These are phyloP conservation scores for Colletotrichum noveboracense DNA, from an alignment of 2,329 filamentous ascomycete species.

Conservation along the genomic window DNA sequence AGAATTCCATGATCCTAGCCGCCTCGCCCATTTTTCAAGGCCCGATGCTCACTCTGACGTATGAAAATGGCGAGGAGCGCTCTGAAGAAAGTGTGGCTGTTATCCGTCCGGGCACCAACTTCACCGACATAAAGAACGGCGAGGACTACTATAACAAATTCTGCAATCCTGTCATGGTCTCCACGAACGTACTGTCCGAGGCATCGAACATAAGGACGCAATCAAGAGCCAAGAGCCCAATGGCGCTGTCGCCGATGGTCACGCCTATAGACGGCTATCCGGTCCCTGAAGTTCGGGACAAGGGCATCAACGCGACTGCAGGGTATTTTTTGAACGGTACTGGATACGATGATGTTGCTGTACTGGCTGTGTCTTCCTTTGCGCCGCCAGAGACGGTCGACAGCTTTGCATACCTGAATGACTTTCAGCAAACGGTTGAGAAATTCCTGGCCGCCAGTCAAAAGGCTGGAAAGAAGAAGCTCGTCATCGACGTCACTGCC, in stretches of 20 bases:
- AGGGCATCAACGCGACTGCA: slow-evolving; percentile 29
- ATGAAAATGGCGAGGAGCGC: slow-evolving; percentile 34
- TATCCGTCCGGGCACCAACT: slow-evolving; percentile 29
- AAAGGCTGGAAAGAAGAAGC: slow-evolving; percentile 59
- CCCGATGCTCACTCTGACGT: slow-evolving; percentile 33
- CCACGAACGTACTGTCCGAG: neutral
- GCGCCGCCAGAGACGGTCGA: slow-evolving; percentile 22
- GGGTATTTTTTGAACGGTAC: slow-evolving; percentile 40
- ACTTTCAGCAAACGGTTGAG: slow-evolving; percentile 34
- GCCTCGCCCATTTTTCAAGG: slow-evolving; percentile 31
- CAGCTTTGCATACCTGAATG: slow-evolving; percentile 27
- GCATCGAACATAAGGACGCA: neutral
- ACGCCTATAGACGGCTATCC: slow-evolving; percentile 32
- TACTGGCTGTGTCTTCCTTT: slow-evolving; percentile 33
- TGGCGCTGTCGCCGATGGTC: neutral
- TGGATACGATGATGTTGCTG: slow-evolving; percentile 39
- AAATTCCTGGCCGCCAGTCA: slow-evolving; percentile 34
- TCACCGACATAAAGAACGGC: slow-evolving; percentile 34
- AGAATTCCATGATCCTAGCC: slow-evolving; percentile 24
- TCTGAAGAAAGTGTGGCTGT: slow-evolving; percentile 30
- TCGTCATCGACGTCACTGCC: slow-evolving; percentile 62
- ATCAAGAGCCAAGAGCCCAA: neutral
- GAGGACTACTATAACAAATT: slow-evolving; percentile 40
- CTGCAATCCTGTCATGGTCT: slow-evolving; percentile 29
- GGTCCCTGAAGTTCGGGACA: slow-evolving; percentile 31